These are phyloP conservation scores for Aspergillus baeticus DNA, from an alignment of 495 filamentous ascomycete genomes.

Conservation along the genomic window DNA sequence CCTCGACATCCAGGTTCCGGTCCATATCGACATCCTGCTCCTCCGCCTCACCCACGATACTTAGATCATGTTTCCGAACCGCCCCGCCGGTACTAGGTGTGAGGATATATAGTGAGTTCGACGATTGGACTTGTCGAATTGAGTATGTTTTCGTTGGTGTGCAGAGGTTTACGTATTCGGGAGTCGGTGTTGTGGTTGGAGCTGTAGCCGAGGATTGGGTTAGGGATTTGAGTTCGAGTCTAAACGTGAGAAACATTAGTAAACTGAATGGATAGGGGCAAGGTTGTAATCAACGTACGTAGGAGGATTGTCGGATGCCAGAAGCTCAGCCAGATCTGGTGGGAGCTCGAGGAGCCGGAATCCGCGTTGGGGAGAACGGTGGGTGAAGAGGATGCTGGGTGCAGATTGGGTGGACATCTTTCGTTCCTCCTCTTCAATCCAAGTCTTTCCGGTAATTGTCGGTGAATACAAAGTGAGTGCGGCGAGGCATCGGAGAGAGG, in stretches of 20 bases:
- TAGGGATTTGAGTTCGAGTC: constrained; percentile 65
- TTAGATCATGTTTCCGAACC: constrained; percentile 29
- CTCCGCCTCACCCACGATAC: constrained; percentile 22
- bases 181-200: not conserved
- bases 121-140: constrained; percentile 86
- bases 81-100: constrained; percentile 44
- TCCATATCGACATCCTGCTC: constrained; percentile 5
- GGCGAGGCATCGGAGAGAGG: too few species aligned
- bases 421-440: not conserved
- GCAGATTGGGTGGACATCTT: constrained; percentile 61
- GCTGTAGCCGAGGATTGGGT: constrained; percentile 10
- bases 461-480: too few species aligned
- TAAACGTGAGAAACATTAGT: constrained; percentile 27
- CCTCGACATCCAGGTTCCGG: constrained; percentile 31
- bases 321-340: constrained; percentile 63
- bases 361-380: constrained; percentile 56
- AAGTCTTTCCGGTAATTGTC: not conserved
- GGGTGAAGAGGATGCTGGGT: constrained; percentile 61
- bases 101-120: constrained; percentile 78
- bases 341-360: constrained; percentile 83
- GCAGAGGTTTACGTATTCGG: constrained; percentile 70
- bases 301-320: constrained; percentile 60
- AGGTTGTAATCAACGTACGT: constrained; percentile 50
- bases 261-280: not conserved
- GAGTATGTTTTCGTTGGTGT: constrained; percentile 69